These are phyloP conservation scores for Cynara cardunculus DNA, from an alignment of 129 eudicot genomes.

Conservation along the genomic window DNA sequence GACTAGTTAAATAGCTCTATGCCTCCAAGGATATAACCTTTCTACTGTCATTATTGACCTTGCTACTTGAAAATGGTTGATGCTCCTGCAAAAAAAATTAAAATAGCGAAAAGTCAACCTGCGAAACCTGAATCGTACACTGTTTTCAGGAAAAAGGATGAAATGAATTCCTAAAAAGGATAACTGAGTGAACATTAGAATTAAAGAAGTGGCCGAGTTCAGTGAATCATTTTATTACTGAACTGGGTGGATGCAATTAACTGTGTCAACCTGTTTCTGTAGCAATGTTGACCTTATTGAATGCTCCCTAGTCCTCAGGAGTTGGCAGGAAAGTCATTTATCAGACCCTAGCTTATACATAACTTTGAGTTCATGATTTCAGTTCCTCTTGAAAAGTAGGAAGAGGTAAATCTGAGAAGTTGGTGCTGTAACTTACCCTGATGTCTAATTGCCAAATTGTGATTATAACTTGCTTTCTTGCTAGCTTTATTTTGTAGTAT, in stretches of 20 bases:
- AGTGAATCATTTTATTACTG: neutral
- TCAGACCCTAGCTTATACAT: neutral
- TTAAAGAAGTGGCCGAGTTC: neutral
- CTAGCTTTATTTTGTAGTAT: constrained; percentile 13
- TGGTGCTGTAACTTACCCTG: neutral
- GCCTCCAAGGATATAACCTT: neutral
- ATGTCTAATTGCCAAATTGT: constrained; percentile 4
- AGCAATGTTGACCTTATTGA: neutral
- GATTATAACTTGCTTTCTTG: neutral
- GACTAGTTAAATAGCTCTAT: neutral
- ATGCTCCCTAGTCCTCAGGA: constrained; percentile 8
- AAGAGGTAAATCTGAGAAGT: neutral
- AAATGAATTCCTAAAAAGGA: neutral
- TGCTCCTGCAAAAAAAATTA: neutral
- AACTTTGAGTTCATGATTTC: neutral
- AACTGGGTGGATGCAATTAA: neutral
- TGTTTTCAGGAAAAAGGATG: neutral
- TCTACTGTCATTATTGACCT: neutral
- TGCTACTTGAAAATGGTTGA: neutral
- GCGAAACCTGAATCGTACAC: neutral
- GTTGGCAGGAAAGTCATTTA: neutral
- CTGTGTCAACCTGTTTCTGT: neutral
- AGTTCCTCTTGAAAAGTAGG: neutral
- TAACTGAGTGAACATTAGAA: neutral
- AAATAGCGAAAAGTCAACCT: neutral